These are phyloP conservation scores for Novymonas esmeraldas DNA, from an alignment of 208 protist species.

Conservation along the genomic window DNA sequence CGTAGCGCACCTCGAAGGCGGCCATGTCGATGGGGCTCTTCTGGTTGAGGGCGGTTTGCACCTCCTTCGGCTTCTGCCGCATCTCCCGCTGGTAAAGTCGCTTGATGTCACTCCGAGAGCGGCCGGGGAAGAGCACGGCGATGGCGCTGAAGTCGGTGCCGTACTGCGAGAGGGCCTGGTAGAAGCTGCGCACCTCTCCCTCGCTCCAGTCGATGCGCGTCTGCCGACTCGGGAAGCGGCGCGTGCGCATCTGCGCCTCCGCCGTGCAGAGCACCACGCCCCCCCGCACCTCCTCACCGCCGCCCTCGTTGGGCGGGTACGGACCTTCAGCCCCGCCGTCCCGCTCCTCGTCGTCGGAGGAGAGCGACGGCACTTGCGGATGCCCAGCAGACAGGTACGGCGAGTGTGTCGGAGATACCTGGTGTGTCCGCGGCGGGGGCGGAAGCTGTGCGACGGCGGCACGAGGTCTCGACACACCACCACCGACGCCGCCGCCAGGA, in stretches of 20 bases:
- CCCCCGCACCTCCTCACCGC: neutral
- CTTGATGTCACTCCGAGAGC: constrained; percentile 77
- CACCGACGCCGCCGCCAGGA: neutral
- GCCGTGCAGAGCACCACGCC: neutral
- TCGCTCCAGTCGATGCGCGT: constrained; percentile 74
- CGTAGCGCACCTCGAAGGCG: constrained; percentile 52
- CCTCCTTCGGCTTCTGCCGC: constrained; percentile 51
- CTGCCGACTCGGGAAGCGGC: constrained; percentile 1
- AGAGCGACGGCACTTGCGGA: neutral
- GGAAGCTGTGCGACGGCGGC: constrained; percentile 19
- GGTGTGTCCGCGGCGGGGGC: neutral
- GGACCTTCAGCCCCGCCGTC: constrained; percentile 2
- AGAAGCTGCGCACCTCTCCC: constrained; percentile 78
- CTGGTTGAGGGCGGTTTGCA: constrained; percentile 55
- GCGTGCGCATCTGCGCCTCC: neutral
- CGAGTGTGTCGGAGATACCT: constrained; percentile 10
- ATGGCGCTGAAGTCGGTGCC: constrained; percentile 91
- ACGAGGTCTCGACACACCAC: neutral
- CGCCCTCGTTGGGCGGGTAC: neutral
- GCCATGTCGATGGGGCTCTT: constrained; percentile 71
- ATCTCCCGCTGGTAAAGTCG: constrained; percentile 83
- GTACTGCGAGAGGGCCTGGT: constrained; percentile 83
- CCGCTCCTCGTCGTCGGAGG: constrained; percentile 17
- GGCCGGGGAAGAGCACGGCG: constrained; percentile 66
- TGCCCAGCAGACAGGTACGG: constrained; percentile 7